Percentiles rank a stretch among this genome's conserved stretches.
Evolutionary conservation across 2,329 filamentous ascomycete genomes (phyloP).

Genomic region (Zymoseptoria pseudotritici): DNA sequence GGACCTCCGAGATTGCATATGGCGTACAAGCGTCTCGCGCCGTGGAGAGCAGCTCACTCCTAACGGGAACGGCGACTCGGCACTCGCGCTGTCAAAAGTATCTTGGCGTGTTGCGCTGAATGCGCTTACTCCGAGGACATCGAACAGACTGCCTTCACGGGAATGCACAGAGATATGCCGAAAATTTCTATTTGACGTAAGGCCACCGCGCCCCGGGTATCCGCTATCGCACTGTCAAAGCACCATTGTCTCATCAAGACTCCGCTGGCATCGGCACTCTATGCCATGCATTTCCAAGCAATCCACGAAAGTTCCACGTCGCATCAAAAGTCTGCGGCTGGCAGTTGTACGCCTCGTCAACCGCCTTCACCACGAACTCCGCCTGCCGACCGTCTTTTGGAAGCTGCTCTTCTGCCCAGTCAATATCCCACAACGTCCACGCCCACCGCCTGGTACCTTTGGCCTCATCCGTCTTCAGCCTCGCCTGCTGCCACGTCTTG

Average conservation of each 20-base stretch:
- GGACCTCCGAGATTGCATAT: no score
- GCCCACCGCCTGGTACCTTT: constrained; percentile 50
- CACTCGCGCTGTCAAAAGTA: no score
- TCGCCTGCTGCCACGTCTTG: constrained; percentile 56
- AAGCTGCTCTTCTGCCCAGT: constrained; percentile 34
- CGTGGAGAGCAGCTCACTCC: no score
- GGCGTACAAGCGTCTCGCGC: no score
- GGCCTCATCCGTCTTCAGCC: constrained; percentile 46
- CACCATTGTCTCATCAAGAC: neutral
- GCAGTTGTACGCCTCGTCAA: constrained; percentile 59
- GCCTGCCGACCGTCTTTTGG: constrained; percentile 29
- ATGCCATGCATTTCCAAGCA: constrained; percentile 62
- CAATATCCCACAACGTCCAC: constrained; percentile 57
- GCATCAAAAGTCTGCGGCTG: constrained; percentile 55
- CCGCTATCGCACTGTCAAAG: neutral
- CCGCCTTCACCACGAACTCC: constrained; percentile 55
- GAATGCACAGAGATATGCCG: neutral
- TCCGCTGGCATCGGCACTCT: constrained; percentile 34
- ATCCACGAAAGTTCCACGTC: constrained; percentile 58
- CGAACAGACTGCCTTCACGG: no score
- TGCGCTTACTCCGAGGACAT: no score
- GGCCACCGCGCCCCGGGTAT: neutral
- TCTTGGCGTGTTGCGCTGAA: no score
- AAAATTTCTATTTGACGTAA: neutral
- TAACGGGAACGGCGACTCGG: no score